Evolutionary conservation across 345 rosid genomes (phyloP).

Genomic region (Citrus maxima): DNA sequence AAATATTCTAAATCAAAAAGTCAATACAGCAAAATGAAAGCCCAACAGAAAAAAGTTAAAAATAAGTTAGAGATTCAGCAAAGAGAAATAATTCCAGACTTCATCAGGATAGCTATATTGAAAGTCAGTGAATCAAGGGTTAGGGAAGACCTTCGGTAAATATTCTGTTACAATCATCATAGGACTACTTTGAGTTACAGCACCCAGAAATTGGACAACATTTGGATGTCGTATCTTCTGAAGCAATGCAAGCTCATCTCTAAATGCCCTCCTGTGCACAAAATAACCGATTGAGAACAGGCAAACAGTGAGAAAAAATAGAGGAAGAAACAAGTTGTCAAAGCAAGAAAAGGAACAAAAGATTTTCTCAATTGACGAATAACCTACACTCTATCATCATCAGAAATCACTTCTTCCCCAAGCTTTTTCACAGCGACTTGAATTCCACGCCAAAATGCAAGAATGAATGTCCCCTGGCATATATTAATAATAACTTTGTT

Average conservation of each 20-base stretch:
- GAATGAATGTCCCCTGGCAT: conserved; percentile 74
- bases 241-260: conserved; percentile 91
- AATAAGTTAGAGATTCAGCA: not conserved
- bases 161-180: conserved; percentile 98
- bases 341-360: not conserved
- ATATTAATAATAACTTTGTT: conserved; percentile 11
- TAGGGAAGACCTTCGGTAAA: conserved; percentile 63
- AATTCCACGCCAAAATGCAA: conserved; percentile 93
- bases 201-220: conserved; percentile 95
- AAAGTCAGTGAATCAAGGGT: conserved; percentile 3
- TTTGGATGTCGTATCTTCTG: conserved; percentile 95
- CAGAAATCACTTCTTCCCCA: conserved; percentile 61
- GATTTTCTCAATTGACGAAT: not conserved
- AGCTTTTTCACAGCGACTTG: conserved; percentile 89
- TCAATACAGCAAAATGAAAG: not conserved
- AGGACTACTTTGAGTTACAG: conserved; percentile 93
- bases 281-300: conserved; percentile 15
- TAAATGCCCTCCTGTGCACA: conserved; percentile 59
- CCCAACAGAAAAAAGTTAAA: not conserved
- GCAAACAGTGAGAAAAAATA: not conserved
- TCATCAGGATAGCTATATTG: not conserved
- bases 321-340: not conserved
- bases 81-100: not conserved
- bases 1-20: not conserved
- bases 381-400: conserved; percentile 87